Evolutionary conservation across 148 eudicot genomes (phyloP), one percentile per base, ranked within the genome.

Genomic region (Diospyros kaki): DNA sequence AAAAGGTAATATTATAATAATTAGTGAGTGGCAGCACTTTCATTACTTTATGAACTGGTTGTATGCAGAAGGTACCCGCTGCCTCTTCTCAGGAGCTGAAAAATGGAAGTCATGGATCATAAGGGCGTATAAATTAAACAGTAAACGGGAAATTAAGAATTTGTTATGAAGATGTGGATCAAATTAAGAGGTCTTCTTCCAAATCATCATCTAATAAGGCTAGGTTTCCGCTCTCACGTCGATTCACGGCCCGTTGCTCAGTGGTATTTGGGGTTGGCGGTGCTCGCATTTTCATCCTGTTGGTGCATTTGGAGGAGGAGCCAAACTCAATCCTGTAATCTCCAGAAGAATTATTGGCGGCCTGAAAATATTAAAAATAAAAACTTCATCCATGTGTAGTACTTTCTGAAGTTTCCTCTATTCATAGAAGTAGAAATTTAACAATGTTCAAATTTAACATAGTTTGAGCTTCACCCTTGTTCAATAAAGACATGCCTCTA

Each of bases 61-160:
- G 79, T 93, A 93, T 51, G 96, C 98, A 73, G 98, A 93, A 59
- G 98, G 98, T 58, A 93, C 98, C 58, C 98, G 93, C 80, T 93
- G 98, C 86, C 98, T 93, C 86, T 93, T 93, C 85, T 90, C 98
- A 2, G 98, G 98, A 76, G 98, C 98, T 93, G 90, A 51, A 76
- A 77, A 75, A 78, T 3, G 10, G 64, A 64, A 62, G 8, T 10
- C 12, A 45, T 55, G 10, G 5, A 4, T 55, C 50, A 15, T 39
- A 0, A 46, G 6, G 9, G n/a, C 73, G 53, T 12, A 41, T 12
- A 9, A 14, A 7, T 2, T 5, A 40, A 38, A 42, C 17, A 46
- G 61, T 46, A 4, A n/a, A 66, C 63, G 28, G 11, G 4, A 4
- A 18, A 54, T 48, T 48, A 48, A 4, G 4, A 48, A 8, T 48